Base-by-base conservation (phyloP, 2,329 filamentous ascomycete species). In the Colletotrichum coccodes region DNA sequence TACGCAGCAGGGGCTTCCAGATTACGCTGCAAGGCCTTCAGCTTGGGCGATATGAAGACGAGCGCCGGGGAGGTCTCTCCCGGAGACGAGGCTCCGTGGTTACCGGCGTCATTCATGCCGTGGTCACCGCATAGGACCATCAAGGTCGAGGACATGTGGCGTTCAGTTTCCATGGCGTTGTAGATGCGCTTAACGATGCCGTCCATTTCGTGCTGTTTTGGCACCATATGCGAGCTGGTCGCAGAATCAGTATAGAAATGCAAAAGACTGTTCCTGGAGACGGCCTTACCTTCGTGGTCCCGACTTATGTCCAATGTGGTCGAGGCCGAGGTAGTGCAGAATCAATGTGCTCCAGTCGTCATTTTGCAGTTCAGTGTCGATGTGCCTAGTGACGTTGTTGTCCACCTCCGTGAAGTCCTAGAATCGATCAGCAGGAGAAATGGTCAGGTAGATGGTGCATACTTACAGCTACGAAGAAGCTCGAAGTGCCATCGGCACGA, bases 101-200 rank as follows among this genome's bases (percentile, higher is more conserved):
- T 98, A 3, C 96, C 96, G 23, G 94, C 96, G 74, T 98, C 95
- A 74, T 98, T 99, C 96, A 99, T 99, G n/a, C 96, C 96, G 77
- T 99, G 96, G 75, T 99, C 97, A 64, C 96, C 96, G 64, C 92
- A 94, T 7, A 99, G 82, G 3, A 99, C 90, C 52, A 99, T 87
- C 2, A 99, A 82, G 0, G 95, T 94, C 5, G 92, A 92, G 36
- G 88, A 77, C 1, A 98, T 88, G 78, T 97, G 92, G 1, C 86
- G 77, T 64, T 92, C 82, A 4, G 85, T 86, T 75, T 92, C 87
- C 72, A 99, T 92, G 7, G 93, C 92, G 14, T 86, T 83, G 76
- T 94, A 98, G 30, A 99, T 91, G 65, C 89, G 82, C 70, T 85
- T 84, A 44, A 98, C 91, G 71, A 98, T 91, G 1, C 81, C 85